A percentile compares a stretch with the other conserved stretches of the same genome.
These are phyloP conservation scores for Penicillium alfredii DNA, from an alignment of 495 filamentous ascomycete species.

Conservation along the genomic window DNA sequence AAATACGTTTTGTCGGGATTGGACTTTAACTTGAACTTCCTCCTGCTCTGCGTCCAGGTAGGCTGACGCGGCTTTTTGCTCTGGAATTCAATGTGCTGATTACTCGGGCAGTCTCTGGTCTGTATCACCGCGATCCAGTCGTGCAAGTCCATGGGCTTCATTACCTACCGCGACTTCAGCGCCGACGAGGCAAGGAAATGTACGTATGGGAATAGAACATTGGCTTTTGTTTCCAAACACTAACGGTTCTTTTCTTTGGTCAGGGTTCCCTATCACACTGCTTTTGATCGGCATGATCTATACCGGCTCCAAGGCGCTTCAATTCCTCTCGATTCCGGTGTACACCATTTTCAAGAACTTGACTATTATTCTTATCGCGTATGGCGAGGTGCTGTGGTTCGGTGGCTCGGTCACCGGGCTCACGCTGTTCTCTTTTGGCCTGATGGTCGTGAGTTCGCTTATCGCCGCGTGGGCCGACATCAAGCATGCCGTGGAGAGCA, in stretches of 20 bases:
- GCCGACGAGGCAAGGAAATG: constrained; percentile 86
- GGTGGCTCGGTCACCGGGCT: constrained; percentile 85
- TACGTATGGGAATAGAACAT: constrained; percentile 35
- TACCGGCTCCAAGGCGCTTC: constrained; percentile 91
- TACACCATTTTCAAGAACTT: constrained; percentile 99
- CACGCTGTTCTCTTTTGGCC: constrained; percentile 88
- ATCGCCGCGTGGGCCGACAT: constrained; percentile 98
- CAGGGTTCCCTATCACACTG: constrained; percentile 96
- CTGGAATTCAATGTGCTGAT: constrained; percentile 7
- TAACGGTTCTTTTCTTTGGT: constrained; percentile 15
- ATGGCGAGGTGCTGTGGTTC: constrained; percentile 98
- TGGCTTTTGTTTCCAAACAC: constrained; percentile 6
- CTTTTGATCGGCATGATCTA: constrained; percentile 99
- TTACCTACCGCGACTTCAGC: constrained; percentile 89
- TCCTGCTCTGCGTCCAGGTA: constrained; percentile 90
- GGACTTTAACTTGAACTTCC: constrained; percentile 95
- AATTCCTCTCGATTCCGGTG: constrained; percentile 94
- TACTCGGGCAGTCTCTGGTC: constrained; percentile 66
- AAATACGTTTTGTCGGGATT: constrained; percentile 93
- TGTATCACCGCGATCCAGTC: constrained; percentile 83
- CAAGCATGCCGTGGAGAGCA: constrained; percentile 67
- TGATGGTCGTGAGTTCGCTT: constrained; percentile 94
- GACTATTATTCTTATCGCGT: constrained; percentile 97
- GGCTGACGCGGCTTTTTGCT: constrained; percentile 17
- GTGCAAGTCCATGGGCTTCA: constrained; percentile 76